Evolutionary conservation across 257 asterid species (phyloP).

Genomic region (Craterostigma plantagineum): DNA sequence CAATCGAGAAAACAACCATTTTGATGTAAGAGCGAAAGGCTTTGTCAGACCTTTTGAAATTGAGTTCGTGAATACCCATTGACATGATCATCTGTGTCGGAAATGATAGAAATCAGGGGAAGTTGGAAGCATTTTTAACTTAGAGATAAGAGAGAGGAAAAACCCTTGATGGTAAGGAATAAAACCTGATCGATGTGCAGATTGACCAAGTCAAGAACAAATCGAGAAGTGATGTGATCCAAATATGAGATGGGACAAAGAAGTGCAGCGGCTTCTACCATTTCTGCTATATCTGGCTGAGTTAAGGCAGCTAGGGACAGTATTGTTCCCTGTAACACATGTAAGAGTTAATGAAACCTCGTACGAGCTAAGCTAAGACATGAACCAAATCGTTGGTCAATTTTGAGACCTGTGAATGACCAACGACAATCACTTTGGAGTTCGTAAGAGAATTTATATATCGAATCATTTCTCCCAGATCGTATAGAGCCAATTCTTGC

Average conservation of each 20-base stretch:
- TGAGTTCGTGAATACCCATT: conserved; percentile 79
- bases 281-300: conserved; percentile 56
- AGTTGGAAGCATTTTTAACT: conserved; percentile 7
- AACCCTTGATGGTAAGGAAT: conserved; percentile 4
- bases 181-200: conserved; percentile 74
- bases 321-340: conserved; percentile 64
- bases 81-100: conserved; percentile 43
- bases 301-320: conserved; percentile 92
- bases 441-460: conserved; percentile 39
- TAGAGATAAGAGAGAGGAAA: conserved; percentile 2
- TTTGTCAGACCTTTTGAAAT: conserved; percentile 58
- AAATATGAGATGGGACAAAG: conserved; percentile 84
- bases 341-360: conserved; percentile 8
- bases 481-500: conserved; percentile 87
- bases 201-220: conserved; percentile 51
- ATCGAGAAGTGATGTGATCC: conserved; percentile 54
- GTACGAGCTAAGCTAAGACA: not conserved
- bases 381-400: too few species aligned
- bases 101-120: conserved; percentile 9
- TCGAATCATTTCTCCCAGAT: conserved; percentile 67
- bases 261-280: conserved; percentile 94
- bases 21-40: conserved; percentile 6
- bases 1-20: conserved; percentile 1
- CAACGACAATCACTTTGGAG: conserved; percentile 61
- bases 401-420: conserved; percentile 84